These are phyloP conservation scores for Fusarium albidum DNA, from an alignment of 2,329 filamentous ascomycete species.

Conservation along the genomic window DNA sequence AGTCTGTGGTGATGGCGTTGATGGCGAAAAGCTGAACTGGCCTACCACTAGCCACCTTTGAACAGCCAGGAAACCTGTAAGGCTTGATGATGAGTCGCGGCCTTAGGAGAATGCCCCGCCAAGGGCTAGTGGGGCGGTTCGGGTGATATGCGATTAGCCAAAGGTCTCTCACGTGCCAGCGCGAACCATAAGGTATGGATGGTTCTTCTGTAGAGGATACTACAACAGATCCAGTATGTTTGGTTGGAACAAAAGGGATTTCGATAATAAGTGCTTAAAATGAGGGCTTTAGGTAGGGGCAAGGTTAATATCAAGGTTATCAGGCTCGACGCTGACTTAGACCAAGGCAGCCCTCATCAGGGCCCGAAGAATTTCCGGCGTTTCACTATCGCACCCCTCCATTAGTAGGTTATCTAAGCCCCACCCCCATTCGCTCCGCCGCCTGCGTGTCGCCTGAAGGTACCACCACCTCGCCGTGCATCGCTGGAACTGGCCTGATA, in stretches of 20 bases:
- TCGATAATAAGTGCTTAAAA: background rate
- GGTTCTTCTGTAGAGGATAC: background rate
- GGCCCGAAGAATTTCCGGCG: constrained; percentile 42
- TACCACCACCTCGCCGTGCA: constrained; percentile 39
- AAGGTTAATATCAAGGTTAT: background rate
- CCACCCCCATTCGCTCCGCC: constrained; percentile 39
- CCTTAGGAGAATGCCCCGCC: constrained; percentile 39
- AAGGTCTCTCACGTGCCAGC: constrained; percentile 26
- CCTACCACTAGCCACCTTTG: constrained; percentile 3
- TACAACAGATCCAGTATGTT: background rate
- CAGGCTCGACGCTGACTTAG: background rate
- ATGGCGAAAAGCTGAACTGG: constrained; percentile 25
- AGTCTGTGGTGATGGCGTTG: constrained; percentile 26
- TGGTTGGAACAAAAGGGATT: background rate
- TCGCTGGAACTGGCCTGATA: constrained; percentile 30
- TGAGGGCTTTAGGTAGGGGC: background rate
- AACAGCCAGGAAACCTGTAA: constrained; percentile 28
- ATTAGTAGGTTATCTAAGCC: constrained; percentile 32
- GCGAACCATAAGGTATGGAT: background rate
- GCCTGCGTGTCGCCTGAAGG: constrained; percentile 22
- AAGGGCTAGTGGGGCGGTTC: constrained; percentile 36
- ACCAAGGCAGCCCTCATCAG: constrained; percentile 5
- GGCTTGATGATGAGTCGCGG: constrained; percentile 41
- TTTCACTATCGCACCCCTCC: constrained; percentile 43
- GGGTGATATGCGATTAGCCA: constrained; percentile 42